Conservation (phyloP, 331 rosid genomes). For the Rosa hybrid region DNA sequence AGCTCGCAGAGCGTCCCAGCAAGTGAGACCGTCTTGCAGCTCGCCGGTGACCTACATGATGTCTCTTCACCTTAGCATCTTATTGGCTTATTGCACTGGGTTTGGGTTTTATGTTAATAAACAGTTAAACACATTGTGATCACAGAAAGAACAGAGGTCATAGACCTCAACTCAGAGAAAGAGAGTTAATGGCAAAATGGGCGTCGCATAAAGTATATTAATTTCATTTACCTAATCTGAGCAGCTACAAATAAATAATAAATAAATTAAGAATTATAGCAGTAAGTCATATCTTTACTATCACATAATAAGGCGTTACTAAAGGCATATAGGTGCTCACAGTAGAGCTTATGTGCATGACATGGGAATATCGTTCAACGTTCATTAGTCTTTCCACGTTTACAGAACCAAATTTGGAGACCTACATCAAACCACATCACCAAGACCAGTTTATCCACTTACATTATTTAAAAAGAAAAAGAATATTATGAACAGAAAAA, state of each 20-base stretch:
- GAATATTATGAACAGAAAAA: not conserved
- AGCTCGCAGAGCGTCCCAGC: constrained; percentile 48
- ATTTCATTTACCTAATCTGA: not conserved
- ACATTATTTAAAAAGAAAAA: constrained; percentile 3
- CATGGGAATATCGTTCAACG: constrained; percentile 80
- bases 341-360: constrained; percentile 96
- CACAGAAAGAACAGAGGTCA: not conserved
- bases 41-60: constrained; percentile 41
- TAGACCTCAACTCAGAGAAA: not conserved
- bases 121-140: not conserved
- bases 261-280: not conserved
- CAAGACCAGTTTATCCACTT: constrained; percentile 6
- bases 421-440: constrained; percentile 49
- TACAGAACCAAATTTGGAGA: constrained; percentile 70
- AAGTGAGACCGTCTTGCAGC: constrained; percentile 33
- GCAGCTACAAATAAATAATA: not conserved
- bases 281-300: not conserved
- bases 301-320: not conserved
- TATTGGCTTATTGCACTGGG: not conserved
- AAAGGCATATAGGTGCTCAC: constrained; percentile 31
- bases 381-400: constrained; percentile 78
- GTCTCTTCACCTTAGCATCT: not conserved
- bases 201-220: not conserved
- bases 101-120: not conserved
- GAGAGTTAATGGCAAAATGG: not conserved